Evolutionary conservation across 495 filamentous ascomycete genomes (phyloP).

Genomic region (Aspergillus egyptiacus): DNA sequence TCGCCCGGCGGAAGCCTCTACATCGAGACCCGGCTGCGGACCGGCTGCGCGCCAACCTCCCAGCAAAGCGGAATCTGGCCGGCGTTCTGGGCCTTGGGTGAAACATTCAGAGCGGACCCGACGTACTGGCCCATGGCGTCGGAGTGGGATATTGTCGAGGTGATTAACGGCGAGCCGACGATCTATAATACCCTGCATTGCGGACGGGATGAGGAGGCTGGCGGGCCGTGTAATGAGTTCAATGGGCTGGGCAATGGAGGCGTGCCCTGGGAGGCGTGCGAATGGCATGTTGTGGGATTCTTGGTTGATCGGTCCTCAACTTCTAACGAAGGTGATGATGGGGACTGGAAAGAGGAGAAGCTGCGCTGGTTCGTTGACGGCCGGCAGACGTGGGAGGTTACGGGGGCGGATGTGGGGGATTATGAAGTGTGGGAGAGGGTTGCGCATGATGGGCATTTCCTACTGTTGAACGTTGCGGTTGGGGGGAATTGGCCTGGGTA

Average conservation of each 20-base stretch:
- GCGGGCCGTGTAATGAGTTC: conserved; percentile 9
- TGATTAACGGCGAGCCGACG: not conserved
- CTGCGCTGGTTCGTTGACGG: conserved; percentile 7
- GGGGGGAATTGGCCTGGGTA: conserved; percentile 11
- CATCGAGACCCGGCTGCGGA: conserved; percentile 1
- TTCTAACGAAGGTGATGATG: not conserved
- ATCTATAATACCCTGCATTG: conserved; percentile 3
- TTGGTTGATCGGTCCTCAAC: conserved; percentile 3
- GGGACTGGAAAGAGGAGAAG: not conserved
- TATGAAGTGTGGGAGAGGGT: not conserved
- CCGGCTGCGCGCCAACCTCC: not conserved
- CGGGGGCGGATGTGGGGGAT: not conserved
- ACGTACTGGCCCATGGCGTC: conserved; percentile 5
- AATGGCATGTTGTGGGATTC: conserved; percentile 7
- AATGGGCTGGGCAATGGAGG: conserved; percentile 6
- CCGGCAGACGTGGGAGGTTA: not conserved
- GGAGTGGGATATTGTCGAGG: conserved; percentile 8
- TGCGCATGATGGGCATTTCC: conserved; percentile 3
- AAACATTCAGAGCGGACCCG: not conserved
- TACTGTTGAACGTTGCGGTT: conserved; percentile 11
- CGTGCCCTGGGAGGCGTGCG: not conserved
- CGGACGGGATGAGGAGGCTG: not conserved
- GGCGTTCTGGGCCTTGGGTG: conserved; percentile 7
- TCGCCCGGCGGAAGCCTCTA: conserved; percentile 1
- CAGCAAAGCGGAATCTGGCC: conserved; percentile 4